Conservation (phyloP, 805 yeast genomes). For the Pichia paraexigua region DNA sequence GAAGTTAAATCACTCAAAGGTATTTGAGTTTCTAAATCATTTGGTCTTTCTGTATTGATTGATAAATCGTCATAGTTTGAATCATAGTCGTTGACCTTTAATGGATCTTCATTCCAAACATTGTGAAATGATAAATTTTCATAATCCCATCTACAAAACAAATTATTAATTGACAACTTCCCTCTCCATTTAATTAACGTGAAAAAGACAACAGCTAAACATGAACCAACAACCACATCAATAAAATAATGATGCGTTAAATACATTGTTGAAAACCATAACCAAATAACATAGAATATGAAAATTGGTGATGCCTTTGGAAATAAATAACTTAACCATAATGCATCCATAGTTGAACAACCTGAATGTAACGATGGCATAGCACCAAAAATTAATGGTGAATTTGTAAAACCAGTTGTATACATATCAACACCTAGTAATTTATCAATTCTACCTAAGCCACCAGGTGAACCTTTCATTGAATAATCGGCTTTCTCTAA, state of each 20-base stretch:
- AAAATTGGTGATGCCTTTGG: conserved; percentile 62
- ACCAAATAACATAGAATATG: conserved; percentile 76
- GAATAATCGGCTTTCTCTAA: conserved; percentile 83
- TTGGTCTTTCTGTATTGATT: background rate
- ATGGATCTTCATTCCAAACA: conserved; percentile 18
- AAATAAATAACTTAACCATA: conserved; percentile 76
- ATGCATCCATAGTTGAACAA: conserved; percentile 87
- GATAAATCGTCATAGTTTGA: conserved; percentile 1
- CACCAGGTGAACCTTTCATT: conserved; percentile 95
- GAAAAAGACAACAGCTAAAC: conserved; percentile 66
- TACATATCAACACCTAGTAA: conserved; percentile 76
- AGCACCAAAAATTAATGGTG: conserved; percentile 86
- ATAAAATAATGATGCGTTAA: conserved; percentile 93
- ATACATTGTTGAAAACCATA: conserved; percentile 99
- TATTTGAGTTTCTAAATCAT: conserved; percentile 11
- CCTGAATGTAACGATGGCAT: conserved; percentile 83
- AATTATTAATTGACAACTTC: conserved; percentile 46
- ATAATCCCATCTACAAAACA: conserved; percentile 42
- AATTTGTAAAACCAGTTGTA: conserved; percentile 70
- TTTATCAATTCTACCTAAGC: conserved; percentile 78
- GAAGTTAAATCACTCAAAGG: conserved; percentile 2
- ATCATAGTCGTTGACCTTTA: conserved; percentile 6
- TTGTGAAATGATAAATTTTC: conserved; percentile 10
- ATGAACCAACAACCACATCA: conserved; percentile 90
- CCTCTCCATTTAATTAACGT: conserved; percentile 53